These are phyloP conservation scores for Botrytis cinerea DNA, from an alignment of 2,329 filamentous ascomycete genomes.

Conservation along the genomic window DNA sequence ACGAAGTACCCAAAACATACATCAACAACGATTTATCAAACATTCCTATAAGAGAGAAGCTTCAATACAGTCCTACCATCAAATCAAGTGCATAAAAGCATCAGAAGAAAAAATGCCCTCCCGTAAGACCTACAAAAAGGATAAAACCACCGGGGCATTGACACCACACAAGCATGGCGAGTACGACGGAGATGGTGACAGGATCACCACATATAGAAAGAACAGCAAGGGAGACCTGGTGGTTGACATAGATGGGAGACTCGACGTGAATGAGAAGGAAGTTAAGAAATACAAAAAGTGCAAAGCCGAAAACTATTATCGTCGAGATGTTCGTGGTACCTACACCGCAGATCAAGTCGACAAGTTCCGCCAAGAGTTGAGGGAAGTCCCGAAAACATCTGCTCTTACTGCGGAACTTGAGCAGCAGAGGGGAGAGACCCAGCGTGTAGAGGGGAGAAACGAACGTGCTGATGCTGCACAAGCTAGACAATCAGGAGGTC, in stretches of 20 bases:
- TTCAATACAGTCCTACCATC: background rate
- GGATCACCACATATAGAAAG: background rate
- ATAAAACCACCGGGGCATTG: background rate
- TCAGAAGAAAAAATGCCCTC: background rate
- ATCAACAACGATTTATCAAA: background rate
- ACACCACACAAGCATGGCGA: no score
- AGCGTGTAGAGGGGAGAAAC: no score
- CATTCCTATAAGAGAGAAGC: background rate
- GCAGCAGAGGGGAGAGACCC: fast-evolving
- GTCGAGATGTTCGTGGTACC: background rate
- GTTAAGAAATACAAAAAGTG: background rate
- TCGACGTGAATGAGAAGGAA: background rate
- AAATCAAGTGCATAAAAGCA: background rate
- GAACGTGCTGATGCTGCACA: background rate
- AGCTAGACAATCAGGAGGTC: background rate
- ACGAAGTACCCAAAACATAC: background rate
- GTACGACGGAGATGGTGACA: background rate
- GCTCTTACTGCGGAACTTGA: background rate
- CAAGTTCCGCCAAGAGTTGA: background rate
- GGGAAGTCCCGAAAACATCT: background rate
- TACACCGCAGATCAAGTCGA: background rate
- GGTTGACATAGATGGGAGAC: background rate
- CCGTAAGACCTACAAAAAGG: background rate
- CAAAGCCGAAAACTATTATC: background rate
- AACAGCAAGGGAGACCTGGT: background rate